Base-by-base conservation (phyloP, 2,329 filamentous ascomycete species). In the Emericellopsis atlantica region DNA sequence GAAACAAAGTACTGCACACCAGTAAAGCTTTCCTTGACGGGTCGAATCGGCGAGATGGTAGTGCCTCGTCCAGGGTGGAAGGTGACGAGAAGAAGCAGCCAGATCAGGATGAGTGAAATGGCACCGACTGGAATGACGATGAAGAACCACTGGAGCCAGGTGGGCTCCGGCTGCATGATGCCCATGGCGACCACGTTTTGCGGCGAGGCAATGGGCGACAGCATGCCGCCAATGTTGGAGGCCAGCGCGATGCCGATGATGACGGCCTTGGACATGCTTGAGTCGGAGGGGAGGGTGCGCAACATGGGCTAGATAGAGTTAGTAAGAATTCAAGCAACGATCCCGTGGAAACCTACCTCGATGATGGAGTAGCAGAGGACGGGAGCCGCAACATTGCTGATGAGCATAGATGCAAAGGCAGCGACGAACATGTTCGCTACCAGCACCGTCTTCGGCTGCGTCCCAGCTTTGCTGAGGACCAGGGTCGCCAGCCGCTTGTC, bases 371-470 rank as follows among this genome's bases (percentile, higher is more conserved):
- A 96, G 67, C 92, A 98, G 32, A 98, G 73, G 9, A 98, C 92
- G 0, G 92, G 92, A 2, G 93, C 90, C 1, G 92, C 92, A 23
- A 98, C 93, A 51, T 98, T 98, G 64, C 88, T 95, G 54, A 98
- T 96, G 71, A 94, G 87, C 92, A 98, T 98, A 52, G 88, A 95
- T 8, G 93, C 83, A 58, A 98, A 93, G 54, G 92, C 93, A 42
- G 90, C 89, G 34, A 98, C 92, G 52, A 95, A 89, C 92, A 98
- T 98, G 64, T 90, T 95, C 41, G 90, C 92, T n/a, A 98, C 64
- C 5, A 98, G 71, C 4, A 98, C 92, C 3, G 85, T 90, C 42
- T 81, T 74, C 9, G 92, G 92, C 52, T 81, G 83, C 4, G 92
- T 95, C 6, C 92, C 92, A 8, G 92, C 92, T 66, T 95, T 96